Evolutionary conservation across 371 early-diverging fungal species (phyloP).

Genomic region (Apophysomyces ossiformis): DNA sequence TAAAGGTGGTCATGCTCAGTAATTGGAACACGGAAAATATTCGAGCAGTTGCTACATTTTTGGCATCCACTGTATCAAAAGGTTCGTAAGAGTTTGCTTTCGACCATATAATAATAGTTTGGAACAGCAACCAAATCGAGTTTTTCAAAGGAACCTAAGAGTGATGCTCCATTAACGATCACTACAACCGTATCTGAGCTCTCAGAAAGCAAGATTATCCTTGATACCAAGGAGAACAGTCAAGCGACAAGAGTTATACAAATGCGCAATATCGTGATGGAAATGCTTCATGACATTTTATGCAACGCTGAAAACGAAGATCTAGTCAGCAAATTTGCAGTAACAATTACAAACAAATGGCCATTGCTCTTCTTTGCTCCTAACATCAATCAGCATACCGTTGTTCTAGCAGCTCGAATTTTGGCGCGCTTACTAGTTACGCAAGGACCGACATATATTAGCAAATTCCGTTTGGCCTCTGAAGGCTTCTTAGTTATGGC

Average conservation of each 20-base stretch:
- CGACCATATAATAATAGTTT: not conserved
- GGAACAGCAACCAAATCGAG: constrained; percentile 4
- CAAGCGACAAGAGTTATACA: constrained; percentile 45
- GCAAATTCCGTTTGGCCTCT: constrained; percentile 57
- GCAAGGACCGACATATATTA: constrained; percentile 58
- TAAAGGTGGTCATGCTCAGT: constrained; percentile 61
- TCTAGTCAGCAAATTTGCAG: constrained; percentile 59
- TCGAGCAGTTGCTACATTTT: constrained; percentile 67
- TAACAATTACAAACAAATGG: constrained; percentile 76
- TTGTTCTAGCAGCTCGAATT: constrained; percentile 64
- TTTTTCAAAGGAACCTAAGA: not conserved
- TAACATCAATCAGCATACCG: constrained; percentile 59
- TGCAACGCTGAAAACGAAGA: constrained; percentile 53
- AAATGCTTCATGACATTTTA: constrained; percentile 73
- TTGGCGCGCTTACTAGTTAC: constrained; percentile 56
- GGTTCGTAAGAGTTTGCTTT: constrained; percentile 30
- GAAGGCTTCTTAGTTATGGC: constrained; percentile 70
- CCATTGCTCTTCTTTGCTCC: constrained; percentile 67
- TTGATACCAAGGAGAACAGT: constrained; percentile 40
- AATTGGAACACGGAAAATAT: constrained; percentile 72
- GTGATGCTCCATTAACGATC: constrained; percentile 12
- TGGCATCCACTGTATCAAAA: constrained; percentile 70
- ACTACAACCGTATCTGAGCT: not conserved
- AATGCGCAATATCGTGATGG: constrained; percentile 73
- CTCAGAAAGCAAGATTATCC: constrained; percentile 27